phyloP scores from a whole-genome alignment of 768 basidiomycete genomes.

The Strobilomyces confusus region DNA sequence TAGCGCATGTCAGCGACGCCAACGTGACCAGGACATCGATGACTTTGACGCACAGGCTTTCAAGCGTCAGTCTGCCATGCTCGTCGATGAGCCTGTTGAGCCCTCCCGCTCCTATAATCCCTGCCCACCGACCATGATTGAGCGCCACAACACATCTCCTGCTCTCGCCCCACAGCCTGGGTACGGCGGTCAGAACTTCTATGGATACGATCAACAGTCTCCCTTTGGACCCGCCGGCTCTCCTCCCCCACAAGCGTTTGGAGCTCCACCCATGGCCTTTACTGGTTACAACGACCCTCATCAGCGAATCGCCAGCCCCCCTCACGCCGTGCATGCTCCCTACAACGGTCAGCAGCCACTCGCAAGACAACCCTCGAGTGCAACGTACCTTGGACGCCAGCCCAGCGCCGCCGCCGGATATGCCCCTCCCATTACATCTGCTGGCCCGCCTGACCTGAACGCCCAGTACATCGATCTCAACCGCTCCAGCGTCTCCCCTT shows the following conservation, averaged over 20 bases:
- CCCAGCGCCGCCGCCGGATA: constrained; percentile 17
- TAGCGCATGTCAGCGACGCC: constrained; percentile 36
- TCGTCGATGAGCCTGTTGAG: constrained; percentile 51
- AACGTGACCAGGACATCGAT: constrained; percentile 31
- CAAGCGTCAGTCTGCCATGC: constrained; percentile 58
- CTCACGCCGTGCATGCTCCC: constrained; percentile 14
- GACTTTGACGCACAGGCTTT: constrained; percentile 58
- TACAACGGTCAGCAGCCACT: constrained; percentile 29
- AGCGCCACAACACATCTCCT: constrained; percentile 39
- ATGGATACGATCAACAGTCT: constrained; percentile 24
- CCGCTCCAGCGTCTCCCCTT: constrained; percentile 69
- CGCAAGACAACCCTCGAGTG: constrained; percentile 23
- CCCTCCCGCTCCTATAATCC: constrained; percentile 42
- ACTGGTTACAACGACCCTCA: constrained; percentile 27
- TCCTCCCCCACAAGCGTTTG: constrained; percentile 23
- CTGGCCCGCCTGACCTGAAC: constrained; percentile 17
- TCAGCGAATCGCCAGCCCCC: constrained; percentile 21
- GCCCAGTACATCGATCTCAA: constrained; percentile 60
- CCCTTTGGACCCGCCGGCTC: constrained; percentile 13
- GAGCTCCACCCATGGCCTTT: constrained; percentile 16
- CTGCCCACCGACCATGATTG: constrained; percentile 63
- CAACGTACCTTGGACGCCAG: constrained; percentile 19
- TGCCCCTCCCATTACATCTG: background rate
- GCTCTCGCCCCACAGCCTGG: constrained; percentile 22
- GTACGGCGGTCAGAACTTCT: constrained; percentile 21